These are phyloP conservation scores for Aspergillus carlsbadensis DNA, from an alignment of 495 filamentous ascomycete species.

Conservation along the genomic window DNA sequence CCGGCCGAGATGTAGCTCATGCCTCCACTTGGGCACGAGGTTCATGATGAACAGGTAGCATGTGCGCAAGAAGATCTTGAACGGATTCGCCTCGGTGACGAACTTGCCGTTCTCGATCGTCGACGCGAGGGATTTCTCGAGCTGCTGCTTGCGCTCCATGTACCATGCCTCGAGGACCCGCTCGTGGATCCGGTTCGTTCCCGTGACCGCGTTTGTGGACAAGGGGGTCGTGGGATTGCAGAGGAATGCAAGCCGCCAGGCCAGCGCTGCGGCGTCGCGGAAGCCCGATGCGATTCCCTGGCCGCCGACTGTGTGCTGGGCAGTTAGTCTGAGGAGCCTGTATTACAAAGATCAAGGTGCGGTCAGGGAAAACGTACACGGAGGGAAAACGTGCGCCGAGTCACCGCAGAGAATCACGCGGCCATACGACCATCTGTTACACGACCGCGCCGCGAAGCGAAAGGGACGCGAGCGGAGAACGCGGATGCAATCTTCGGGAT, in stretches of 20 bases:
- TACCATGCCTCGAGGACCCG: constrained; percentile 34
- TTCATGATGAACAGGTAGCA: constrained; percentile 34
- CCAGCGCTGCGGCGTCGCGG: constrained; percentile 16
- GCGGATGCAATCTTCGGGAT: too few relatives aligned
- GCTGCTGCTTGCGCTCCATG: constrained; percentile 40
- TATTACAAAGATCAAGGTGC: too few relatives aligned
- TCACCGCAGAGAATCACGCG: too few relatives aligned
- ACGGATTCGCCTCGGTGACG: constrained; percentile 24
- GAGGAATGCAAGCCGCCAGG: constrained; percentile 5
- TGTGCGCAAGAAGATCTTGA: constrained; percentile 34
- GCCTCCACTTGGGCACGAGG: constrained; percentile 30
- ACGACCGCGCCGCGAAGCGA: too few relatives aligned
- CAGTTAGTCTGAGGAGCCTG: too few relatives aligned
- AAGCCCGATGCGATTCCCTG: constrained; percentile 53
- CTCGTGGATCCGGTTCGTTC: too few relatives aligned
- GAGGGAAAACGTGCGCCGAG: too few relatives aligned
- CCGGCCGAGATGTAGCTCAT: constrained; percentile 26
- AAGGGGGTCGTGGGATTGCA: neutral
- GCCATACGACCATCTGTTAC: too few relatives aligned
- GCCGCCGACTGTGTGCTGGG: constrained; percentile 37
- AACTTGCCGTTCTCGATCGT: constrained; percentile 37
- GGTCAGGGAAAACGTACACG: too few relatives aligned
- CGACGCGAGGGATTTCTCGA: constrained; percentile 30
- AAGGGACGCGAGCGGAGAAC: too few relatives aligned
- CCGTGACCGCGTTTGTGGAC: too few relatives aligned